Base-by-base conservation (phyloP, 495 filamentous ascomycete genomes). In the Glonium stellatum region DNA sequence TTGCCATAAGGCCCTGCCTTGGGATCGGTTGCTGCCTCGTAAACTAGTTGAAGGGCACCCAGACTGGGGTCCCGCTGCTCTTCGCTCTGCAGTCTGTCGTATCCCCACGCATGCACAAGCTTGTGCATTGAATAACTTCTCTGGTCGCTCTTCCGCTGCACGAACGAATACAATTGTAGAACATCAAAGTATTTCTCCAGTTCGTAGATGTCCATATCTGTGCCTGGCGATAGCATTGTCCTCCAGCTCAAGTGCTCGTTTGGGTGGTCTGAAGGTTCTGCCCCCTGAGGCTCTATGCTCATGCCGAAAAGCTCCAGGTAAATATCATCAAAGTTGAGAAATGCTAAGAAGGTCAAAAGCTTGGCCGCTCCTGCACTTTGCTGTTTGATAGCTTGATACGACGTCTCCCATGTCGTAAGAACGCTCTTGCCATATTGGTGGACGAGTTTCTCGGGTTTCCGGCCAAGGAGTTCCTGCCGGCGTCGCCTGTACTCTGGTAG, bases 341-440 rank as follows among this genome's bases (percentile, higher is more conserved):
- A 62, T 15, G 22, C 10, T 0, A 62, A 22, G 34, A 57, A 4
- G 27, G 22, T 62, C 31, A 62, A 1, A n/a, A 62, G 21, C 21
- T 1, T 42, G 22, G 55, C 36, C 35, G 60, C 60, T 42, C 44
- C 36, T 10, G 25, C 9, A 58, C 42, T 31, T 27, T 62, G 54
- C 5, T 62, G 0, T 5, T 21, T 19, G 0, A 61, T 54, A 37
- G 62, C 58, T 19, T 53, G 4, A 48, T 22, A 62, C 19, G 62
- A 52, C n/a, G 59, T 65, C 36, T 65, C 62, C 62, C 62, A 65
- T 44, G 62, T 62, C 1, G 52, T 61, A 4, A 65, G 54, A 0
- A 65, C 62, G 37, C 62, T 65, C 59, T 61, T 58, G 1, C 62
- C 25, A 48, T 65, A 65, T 52, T 65, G 62, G 48, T 65, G 62